These are phyloP conservation scores for Periconia macrospinosa DNA, from an alignment of 2,329 filamentous ascomycete species.

Conservation along the genomic window DNA sequence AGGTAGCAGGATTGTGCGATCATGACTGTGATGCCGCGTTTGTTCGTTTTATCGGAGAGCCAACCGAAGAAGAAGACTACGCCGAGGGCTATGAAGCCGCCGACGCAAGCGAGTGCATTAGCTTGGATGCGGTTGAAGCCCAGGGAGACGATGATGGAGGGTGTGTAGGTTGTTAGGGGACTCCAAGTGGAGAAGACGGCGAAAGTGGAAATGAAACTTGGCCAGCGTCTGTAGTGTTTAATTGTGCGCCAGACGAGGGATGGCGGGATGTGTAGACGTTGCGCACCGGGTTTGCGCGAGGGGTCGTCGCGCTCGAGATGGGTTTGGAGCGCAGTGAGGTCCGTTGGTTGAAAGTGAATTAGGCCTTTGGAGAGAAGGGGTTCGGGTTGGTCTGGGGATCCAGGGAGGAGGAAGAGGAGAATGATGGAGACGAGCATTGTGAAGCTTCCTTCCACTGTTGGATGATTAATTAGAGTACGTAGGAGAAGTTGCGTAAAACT, in stretches of 20 bases:
- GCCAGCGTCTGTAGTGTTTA: conserved; percentile 51
- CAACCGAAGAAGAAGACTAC: conserved; percentile 55
- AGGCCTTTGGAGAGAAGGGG: conserved; percentile 46
- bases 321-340: conserved; percentile 39
- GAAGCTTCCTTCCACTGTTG: conserved; percentile 48
- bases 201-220: conserved; percentile 51
- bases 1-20: conserved; percentile 51
- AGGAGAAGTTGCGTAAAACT: conserved; percentile 2
- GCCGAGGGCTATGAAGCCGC: conserved; percentile 48
- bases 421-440: conserved; percentile 46
- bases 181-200: conserved; percentile 58
- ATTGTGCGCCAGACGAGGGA: conserved; percentile 49
- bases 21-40: conserved; percentile 50
- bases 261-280: conserved; percentile 43
- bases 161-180: conserved; percentile 56
- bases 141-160: conserved; percentile 46
- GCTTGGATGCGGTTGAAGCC: conserved; percentile 51
- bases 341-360: conserved; percentile 39
- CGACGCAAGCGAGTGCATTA: conserved; percentile 51
- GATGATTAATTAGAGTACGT: neutral
- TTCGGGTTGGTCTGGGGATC: conserved; percentile 45
- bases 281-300: conserved; percentile 34
- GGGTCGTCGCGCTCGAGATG: conserved; percentile 41
- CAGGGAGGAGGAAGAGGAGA: conserved; percentile 49
- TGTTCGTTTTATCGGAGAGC: conserved; percentile 51